phyloP scores from a whole-genome alignment of 305 asterid species.

The Fraxinus latifolia region DNA sequence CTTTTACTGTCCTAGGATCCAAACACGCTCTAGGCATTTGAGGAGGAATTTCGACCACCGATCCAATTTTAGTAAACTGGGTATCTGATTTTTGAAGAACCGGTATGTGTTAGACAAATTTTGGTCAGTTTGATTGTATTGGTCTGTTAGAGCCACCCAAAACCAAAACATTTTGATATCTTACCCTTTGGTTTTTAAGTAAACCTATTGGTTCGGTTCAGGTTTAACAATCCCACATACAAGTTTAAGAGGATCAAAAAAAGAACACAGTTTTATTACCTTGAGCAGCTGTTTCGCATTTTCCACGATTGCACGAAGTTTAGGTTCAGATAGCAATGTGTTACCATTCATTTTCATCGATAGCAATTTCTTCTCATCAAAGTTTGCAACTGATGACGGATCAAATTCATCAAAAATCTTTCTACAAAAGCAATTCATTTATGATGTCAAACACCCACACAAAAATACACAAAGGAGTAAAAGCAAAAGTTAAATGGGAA shows the following conservation, averaged over 20 bases:
- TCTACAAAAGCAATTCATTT: constrained; percentile 35
- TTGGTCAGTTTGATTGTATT: not conserved
- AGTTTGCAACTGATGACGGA: constrained; percentile 55
- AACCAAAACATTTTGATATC: not conserved
- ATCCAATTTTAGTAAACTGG: not conserved
- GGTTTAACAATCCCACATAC: not conserved
- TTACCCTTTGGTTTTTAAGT: not conserved
- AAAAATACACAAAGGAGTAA: not conserved
- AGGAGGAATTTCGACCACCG: not conserved
- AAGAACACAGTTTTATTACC: constrained; percentile 31
- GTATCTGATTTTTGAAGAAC: not conserved
- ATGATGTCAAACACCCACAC: not conserved
- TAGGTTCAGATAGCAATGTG: constrained; percentile 63
- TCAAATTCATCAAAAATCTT: constrained; percentile 57
- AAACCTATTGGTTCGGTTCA: not conserved
- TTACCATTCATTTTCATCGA: constrained; percentile 41
- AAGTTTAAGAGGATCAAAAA: not conserved
- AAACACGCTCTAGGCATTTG: not conserved
- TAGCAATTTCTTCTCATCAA: constrained; percentile 49
- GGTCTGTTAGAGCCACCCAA: not conserved
- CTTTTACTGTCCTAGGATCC: not conserved
- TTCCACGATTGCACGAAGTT: constrained; percentile 64
- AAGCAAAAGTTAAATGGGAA: constrained; percentile 10
- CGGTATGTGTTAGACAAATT: not conserved
- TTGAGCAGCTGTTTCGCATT: constrained; percentile 69